These are phyloP conservation scores for Penicillium sp. DNA, from an alignment of 2,329 filamentous ascomycete species.

Conservation along the genomic window DNA sequence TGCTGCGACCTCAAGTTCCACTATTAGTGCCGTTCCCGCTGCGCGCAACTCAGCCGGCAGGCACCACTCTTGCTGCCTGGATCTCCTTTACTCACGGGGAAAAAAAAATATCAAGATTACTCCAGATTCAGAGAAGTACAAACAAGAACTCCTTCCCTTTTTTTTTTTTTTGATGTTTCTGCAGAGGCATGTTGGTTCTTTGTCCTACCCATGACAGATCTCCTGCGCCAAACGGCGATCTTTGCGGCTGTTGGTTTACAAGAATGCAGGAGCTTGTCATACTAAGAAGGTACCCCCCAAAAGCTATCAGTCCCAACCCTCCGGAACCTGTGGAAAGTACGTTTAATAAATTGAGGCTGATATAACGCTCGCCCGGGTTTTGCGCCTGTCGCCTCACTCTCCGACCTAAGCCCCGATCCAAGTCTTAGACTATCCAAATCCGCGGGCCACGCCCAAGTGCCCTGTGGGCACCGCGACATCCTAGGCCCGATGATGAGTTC, in stretches of 20 bases:
- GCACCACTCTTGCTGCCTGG: slow-evolving; percentile 15
- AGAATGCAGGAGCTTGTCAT: neutral
- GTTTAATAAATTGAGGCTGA: neutral
- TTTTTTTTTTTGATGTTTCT: neutral
- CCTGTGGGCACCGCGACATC: neutral
- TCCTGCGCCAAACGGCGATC: neutral
- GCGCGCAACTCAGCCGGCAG: slow-evolving; percentile 2
- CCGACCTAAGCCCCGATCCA: neutral
- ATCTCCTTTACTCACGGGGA: neutral
- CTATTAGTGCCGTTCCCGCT: neutral
- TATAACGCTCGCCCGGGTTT: slow-evolving; percentile 5
- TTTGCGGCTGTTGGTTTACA: neutral
- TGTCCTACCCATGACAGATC: neutral
- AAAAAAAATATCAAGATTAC: neutral
- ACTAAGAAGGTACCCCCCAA: neutral
- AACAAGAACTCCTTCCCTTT: neutral
- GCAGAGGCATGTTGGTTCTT: neutral
- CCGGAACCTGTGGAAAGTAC: neutral
- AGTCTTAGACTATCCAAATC: neutral
- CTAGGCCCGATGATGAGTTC: neutral
- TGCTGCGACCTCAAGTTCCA: neutral
- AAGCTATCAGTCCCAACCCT: neutral
- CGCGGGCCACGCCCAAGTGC: slow-evolving; percentile 2
- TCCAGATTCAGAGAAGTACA: neutral
- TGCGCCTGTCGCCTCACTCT: neutral